Conservation (phyloP, 2,329 filamentous ascomycete species). For the Stromatinia cepivora region DNA sequence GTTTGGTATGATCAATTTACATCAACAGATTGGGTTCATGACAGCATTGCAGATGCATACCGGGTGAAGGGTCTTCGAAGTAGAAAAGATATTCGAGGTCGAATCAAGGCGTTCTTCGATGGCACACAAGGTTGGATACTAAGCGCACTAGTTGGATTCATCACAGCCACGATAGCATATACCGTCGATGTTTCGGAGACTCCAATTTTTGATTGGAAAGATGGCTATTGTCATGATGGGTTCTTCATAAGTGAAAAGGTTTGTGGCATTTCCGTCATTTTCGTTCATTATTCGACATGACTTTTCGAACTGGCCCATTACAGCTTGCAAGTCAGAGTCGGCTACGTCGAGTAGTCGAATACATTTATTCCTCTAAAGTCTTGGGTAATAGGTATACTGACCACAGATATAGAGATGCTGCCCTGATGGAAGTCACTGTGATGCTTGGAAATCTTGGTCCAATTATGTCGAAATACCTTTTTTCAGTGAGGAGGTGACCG, state of each 20-base stretch:
- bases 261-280: slow-evolving; percentile 30
- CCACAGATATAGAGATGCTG: slow-evolving; percentile 52
- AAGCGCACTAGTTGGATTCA: slow-evolving; percentile 82
- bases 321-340: not conserved
- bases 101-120: slow-evolving; percentile 74
- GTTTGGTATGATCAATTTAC: slow-evolving; percentile 99
- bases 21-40: slow-evolving; percentile 96
- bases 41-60: slow-evolving; percentile 91
- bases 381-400: slow-evolving; percentile 28
- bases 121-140: slow-evolving; percentile 92
- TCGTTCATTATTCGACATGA: not conserved
- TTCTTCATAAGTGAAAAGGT: slow-evolving; percentile 77
- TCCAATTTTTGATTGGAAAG: slow-evolving; percentile 84
- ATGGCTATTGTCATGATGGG: slow-evolving; percentile 72
- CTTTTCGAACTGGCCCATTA: not conserved
- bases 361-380: not conserved
- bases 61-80: slow-evolving; percentile 80
- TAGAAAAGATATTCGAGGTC: slow-evolving; percentile 82
- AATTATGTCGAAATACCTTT: slow-evolving; percentile 37
- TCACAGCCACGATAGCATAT: slow-evolving; percentile 85
- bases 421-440: slow-evolving; percentile 53
- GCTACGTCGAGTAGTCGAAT: not conserved
- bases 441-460: slow-evolving; percentile 66
- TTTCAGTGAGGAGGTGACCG: slow-evolving; percentile 58
- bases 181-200: slow-evolving; percentile 84